phyloP scores from a whole-genome alignment of 768 basidiomycete species.

The Hypholoma sublateritium region DNA sequence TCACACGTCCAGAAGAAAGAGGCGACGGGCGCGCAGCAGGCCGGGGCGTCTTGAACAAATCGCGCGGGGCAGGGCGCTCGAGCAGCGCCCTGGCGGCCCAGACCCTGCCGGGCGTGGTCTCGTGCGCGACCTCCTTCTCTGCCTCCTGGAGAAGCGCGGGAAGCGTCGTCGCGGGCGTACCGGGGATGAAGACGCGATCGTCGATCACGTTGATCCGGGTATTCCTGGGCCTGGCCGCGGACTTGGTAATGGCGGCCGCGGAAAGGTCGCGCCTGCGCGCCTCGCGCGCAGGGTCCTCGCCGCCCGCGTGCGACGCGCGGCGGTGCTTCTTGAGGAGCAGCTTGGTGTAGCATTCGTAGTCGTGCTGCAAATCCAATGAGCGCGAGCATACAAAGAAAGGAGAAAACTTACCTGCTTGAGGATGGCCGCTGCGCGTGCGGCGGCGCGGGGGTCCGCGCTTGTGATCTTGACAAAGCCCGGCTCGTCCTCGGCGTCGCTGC shows the following conservation, averaged over 20 bases:
- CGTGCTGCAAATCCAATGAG: conserved; percentile 53
- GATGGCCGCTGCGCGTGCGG: conserved; percentile 91
- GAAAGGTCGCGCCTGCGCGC: conserved; percentile 34
- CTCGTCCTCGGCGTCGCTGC: conserved; percentile 37
- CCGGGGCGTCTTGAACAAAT: conserved; percentile 30
- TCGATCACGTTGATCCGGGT: conserved; percentile 42
- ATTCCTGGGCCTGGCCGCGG: conserved; percentile 11
- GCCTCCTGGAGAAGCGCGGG: conserved; percentile 59
- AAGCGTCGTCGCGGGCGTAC: conserved; percentile 52
- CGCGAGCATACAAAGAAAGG: conserved; percentile 3
- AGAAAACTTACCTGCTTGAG: conserved; percentile 70
- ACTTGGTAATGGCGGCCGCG: conserved; percentile 32
- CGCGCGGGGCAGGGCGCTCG: conserved; percentile 7
- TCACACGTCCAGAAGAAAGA: no score
- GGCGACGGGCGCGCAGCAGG: no score
- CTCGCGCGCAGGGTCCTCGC: conserved; percentile 30
- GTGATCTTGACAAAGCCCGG: conserved; percentile 79
- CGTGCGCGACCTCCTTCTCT: conserved; percentile 44
- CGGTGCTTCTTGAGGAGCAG: conserved; percentile 30
- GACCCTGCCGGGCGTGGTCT: neutral
- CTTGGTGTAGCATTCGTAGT: conserved; percentile 81
- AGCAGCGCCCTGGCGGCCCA: conserved; percentile 1
- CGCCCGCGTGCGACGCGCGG: conserved; percentile 10
- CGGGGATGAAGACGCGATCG: conserved; percentile 55
- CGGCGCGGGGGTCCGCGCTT: conserved; percentile 81